phyloP scores from a whole-genome alignment of 768 basidiomycete species.

The Suillus fuscotomentosus region DNA sequence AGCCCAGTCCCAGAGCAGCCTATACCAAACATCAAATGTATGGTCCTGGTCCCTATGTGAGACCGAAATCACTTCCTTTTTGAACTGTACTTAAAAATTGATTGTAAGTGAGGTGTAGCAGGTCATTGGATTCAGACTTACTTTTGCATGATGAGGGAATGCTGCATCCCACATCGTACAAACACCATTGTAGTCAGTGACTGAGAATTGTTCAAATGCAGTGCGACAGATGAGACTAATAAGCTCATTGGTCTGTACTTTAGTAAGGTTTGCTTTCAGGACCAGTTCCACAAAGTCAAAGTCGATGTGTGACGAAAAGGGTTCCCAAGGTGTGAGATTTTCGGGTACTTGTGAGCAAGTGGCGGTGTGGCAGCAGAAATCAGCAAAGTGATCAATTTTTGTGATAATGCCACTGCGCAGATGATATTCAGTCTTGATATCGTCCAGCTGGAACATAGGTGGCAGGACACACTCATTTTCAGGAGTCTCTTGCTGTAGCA shows the following conservation, averaged over 20 bases:
- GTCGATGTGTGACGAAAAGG: no score
- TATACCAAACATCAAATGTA: slow-evolving; percentile 18
- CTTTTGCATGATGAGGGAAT: not conserved
- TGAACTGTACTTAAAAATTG: slow-evolving; percentile 11
- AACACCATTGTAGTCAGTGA: not conserved
- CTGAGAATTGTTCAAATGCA: not conserved
- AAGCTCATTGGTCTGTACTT: not conserved
- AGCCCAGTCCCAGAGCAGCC: slow-evolving; percentile 28
- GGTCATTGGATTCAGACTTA: not conserved
- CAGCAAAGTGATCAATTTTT: no score
- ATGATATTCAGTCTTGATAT: no score
- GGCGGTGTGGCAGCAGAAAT: no score
- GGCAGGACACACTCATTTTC: no score
- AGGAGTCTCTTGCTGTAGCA: no score
- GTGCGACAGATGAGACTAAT: not conserved
- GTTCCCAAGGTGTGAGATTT: no score
- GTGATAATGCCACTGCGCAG: no score
- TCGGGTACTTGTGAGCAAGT: no score
- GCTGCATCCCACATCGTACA: not conserved
- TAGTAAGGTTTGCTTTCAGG: not conserved
- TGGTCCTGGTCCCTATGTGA: slow-evolving; percentile 15
- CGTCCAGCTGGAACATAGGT: no score
- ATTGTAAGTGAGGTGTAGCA: not conserved
- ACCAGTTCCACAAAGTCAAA: not conserved
- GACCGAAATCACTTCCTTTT: slow-evolving; percentile 15